These are phyloP conservation scores for Xylaria bambusicola DNA, from an alignment of 495 filamentous ascomycete species.

Conservation along the genomic window DNA sequence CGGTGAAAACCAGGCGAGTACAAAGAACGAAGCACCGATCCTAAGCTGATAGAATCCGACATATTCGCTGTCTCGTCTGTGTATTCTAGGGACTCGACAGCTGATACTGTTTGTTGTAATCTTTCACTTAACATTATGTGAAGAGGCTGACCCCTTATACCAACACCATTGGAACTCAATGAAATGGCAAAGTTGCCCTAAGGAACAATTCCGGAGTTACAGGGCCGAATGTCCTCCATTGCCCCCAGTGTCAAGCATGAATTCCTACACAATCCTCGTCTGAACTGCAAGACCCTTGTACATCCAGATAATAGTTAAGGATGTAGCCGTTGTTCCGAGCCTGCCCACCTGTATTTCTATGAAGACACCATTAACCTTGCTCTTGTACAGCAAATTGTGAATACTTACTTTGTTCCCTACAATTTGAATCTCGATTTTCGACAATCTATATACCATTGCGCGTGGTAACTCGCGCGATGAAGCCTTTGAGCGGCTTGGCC, in stretches of 20 bases:
- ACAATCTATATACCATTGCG: background rate
- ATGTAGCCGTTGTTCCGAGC: background rate
- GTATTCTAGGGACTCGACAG: too few relatives aligned
- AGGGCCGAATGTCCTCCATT: conserved; percentile 14
- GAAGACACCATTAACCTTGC: background rate
- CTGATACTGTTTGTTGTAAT: background rate
- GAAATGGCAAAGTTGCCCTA: background rate
- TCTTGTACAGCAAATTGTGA: background rate
- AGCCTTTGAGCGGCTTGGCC: conserved; percentile 13
- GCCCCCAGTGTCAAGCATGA: conserved; percentile 7
- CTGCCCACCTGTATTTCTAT: background rate
- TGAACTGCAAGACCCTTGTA: background rate
- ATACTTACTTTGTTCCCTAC: background rate
- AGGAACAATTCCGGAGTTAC: conserved; percentile 11
- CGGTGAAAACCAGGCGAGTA: background rate
- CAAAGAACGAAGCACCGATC: background rate
- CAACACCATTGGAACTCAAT: too few relatives aligned
- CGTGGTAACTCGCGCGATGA: conserved; percentile 25
- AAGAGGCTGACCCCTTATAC: too few relatives aligned
- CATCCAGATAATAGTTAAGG: conserved; percentile 3
- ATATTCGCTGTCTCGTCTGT: too few relatives aligned
- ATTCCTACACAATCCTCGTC: conserved; percentile 3
- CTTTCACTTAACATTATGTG: too few relatives aligned
- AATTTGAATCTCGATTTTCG: too few relatives aligned
- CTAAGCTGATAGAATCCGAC: too few relatives aligned